Base-by-base conservation (phyloP, 1,139 yeast species). In the Blastobotrys indianensis region DNA sequence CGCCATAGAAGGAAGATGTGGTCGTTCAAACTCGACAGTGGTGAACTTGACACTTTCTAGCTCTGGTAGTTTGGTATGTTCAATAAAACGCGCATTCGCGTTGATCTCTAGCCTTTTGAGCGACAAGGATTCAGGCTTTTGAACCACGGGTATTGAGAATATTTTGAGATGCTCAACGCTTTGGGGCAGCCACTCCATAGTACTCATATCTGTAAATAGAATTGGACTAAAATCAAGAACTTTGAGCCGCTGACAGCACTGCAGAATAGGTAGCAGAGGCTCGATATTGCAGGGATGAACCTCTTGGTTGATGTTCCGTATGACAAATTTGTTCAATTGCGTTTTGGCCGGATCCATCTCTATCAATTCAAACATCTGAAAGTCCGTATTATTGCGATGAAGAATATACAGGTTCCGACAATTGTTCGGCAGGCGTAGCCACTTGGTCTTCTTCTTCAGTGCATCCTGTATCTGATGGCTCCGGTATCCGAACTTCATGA, bases 1-100 rank as follows among this genome's bases (percentile, higher is more conserved):
- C 13, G 13, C 2, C 10, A 20, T 13, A 10, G 33, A 23, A 4
- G 30, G 37, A 4, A 32, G 9, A 7, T 3, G 8, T n/a, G 43
- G 43, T 4, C 43, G 32, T 10, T 40, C 43, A 16, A 40, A 40
- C 28, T 40, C 43, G 17, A 33, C 17, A 23, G 33, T 20, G 15
- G 34, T 33, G 9, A 40, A 28, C 8, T 28, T 6, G 13, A 40
- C 30, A 10, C 34, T 13, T 15, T 20, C 23, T 32, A 40, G n/a
- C 11, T 33, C 16, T 13, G 43, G 43, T 13, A 40, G 34, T 10
- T n/a, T 5, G 2, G 34, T 32, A 3, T 23, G 32, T 15, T 40
- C 43, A 4, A 40, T 32, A 8, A 40, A 9, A 3, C 25, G 9
- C 11, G 38, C 7, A 17, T 40, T 32, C 16, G 34, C 25, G 25